Evolutionary conservation across 2,329 filamentous ascomycete genomes (phyloP).

Genomic region (Apiospora kogelbergensis): DNA sequence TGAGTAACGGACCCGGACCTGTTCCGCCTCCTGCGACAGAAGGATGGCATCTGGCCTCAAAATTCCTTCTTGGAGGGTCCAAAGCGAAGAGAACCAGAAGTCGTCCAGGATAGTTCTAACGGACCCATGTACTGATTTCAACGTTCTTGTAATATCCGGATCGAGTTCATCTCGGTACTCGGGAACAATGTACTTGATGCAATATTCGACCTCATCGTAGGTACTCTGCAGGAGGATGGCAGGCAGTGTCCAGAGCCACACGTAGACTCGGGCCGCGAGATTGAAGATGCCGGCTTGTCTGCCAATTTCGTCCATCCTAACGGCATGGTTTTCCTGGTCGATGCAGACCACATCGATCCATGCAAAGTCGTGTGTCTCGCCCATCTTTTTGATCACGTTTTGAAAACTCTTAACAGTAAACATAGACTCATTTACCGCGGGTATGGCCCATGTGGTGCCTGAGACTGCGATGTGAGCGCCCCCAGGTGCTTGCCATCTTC

Average conservation of each 20-base stretch:
- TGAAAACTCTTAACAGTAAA: constrained; percentile 8
- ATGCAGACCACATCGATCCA: constrained; percentile 12
- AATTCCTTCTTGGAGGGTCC: constrained; percentile 10
- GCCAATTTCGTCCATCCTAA: constrained; percentile 11
- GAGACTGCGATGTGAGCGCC: not conserved
- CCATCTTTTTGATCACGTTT: constrained; percentile 6
- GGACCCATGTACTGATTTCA: not conserved
- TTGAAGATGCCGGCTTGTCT: constrained; percentile 11
- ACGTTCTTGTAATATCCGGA: too few relatives aligned
- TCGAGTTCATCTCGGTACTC: too few relatives aligned
- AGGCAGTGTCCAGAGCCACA: constrained; percentile 5
- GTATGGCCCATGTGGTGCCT: constrained; percentile 8
- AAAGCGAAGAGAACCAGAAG: constrained; percentile 12
- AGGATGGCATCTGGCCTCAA: constrained; percentile 10
- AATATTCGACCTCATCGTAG: not conserved
- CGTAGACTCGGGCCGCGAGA: constrained; percentile 7
- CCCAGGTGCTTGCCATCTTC: not conserved
- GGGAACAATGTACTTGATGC: not conserved
- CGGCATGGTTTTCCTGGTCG: constrained; percentile 6
- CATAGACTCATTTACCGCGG: not conserved
- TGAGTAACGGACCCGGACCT: not conserved
- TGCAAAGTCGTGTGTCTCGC: not conserved
- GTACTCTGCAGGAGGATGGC: not conserved
- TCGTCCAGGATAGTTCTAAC: not conserved
- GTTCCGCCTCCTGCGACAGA: constrained; percentile 5